These are phyloP conservation scores for Triangularia setosa DNA, from an alignment of 2,329 filamentous ascomycete genomes.

Conservation along the genomic window DNA sequence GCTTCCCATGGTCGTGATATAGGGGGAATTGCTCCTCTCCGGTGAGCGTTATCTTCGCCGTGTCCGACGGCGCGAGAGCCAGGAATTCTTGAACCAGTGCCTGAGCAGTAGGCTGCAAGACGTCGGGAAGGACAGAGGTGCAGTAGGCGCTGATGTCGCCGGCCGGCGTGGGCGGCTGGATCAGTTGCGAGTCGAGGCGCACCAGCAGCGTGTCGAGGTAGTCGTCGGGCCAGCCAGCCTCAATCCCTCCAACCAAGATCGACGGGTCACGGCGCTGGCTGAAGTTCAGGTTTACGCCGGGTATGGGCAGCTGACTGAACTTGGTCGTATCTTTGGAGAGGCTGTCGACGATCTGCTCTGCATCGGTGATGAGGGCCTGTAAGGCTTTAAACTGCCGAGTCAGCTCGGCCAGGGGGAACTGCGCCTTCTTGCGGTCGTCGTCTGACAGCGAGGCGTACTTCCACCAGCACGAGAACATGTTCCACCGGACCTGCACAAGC, in stretches of 20 bases:
- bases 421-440: neutral
- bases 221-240: neutral
- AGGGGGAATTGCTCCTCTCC: neutral
- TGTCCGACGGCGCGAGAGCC: neutral
- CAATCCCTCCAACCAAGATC: neutral
- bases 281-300: slow-evolving; percentile 6
- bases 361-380: neutral
- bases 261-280: neutral
- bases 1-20: slow-evolving; percentile 22
- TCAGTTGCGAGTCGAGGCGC: slow-evolving; percentile 23
- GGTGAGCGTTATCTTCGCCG: neutral
- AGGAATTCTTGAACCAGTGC: neutral
- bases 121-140: neutral
- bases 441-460: neutral
- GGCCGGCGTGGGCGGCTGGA: neutral
- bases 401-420: neutral
- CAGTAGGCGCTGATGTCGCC: neutral
- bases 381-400: neutral
- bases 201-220: slow-evolving; percentile 19
- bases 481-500: neutral
- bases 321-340: slow-evolving; percentile 8
- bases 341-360: neutral
- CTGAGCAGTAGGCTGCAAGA: neutral
- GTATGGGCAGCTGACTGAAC: slow-evolving; percentile 20
- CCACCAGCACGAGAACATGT: neutral